Percentiles rank a stretch among this genome's conserved stretches.
phyloP scores from a whole-genome alignment of 1,139 yeast genomes.

The Diutina rugosa region DNA sequence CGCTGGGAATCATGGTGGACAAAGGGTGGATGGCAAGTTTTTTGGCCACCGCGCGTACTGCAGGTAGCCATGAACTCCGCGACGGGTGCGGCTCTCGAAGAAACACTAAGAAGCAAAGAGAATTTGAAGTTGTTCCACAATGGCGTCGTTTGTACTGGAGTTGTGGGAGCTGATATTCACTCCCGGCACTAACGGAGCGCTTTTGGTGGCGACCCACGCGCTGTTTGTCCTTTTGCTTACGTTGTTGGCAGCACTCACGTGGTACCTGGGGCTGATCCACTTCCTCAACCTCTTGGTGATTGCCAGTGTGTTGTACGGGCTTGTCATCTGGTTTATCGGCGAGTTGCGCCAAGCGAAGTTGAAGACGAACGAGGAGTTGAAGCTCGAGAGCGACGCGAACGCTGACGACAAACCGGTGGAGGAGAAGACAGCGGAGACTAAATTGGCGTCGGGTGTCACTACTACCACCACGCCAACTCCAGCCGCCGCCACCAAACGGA shows the following conservation, averaged over 20 bases:
- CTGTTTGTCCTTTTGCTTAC: constrained; percentile 45
- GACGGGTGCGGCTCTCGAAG: neutral
- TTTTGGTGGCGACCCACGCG: constrained; percentile 66
- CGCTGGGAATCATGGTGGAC: constrained; percentile 7
- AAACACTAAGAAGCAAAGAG: neutral
- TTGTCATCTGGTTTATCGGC: constrained; percentile 76
- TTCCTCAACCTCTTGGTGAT: constrained; percentile 62
- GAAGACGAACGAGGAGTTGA: constrained; percentile 25
- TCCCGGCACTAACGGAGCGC: constrained; percentile 90
- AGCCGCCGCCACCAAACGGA: neutral
- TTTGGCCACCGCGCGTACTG: neutral
- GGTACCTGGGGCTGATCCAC: constrained; percentile 59
- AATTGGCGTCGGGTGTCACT: neutral
- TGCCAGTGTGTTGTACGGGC: constrained; percentile 59
- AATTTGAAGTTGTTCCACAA: neutral
- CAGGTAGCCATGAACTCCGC: neutral
- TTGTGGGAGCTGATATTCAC: constrained; percentile 86
- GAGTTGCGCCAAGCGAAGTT: constrained; percentile 50
- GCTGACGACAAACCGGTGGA: neutral
- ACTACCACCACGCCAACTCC: neutral
- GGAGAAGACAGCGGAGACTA: neutral
- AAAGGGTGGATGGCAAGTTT: constrained; percentile 1
- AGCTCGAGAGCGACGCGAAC: constrained; percentile 5
- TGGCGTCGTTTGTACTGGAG: constrained; percentile 39
- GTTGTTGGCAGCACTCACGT: constrained; percentile 45